Evolutionary conservation across 1,284 basidiomycete species (phyloP).

Genomic region (Vanrija humicola): DNA sequence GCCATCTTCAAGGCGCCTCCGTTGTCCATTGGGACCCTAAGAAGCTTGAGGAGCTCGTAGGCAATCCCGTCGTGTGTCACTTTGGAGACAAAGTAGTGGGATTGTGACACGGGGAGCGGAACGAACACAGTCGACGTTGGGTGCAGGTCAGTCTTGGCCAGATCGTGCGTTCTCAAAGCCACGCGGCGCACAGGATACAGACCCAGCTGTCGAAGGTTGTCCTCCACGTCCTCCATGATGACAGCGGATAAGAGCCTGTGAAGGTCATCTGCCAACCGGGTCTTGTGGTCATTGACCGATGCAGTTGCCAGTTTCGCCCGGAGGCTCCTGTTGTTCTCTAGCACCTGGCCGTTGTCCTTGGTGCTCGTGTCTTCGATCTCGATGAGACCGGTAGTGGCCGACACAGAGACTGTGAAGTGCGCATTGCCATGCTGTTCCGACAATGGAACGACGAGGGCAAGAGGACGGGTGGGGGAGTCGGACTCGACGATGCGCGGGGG

Average conservation of each 20-base stretch:
- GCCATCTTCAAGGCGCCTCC: slow-evolving; percentile 31
- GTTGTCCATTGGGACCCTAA: slow-evolving; percentile 30
- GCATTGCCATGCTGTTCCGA: slow-evolving; percentile 20
- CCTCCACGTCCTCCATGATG: slow-evolving; percentile 40
- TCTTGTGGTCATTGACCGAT: slow-evolving; percentile 33
- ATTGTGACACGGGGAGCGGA: slow-evolving; percentile 31
- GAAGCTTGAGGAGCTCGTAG: slow-evolving; percentile 39
- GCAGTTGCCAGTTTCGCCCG: slow-evolving; percentile 27
- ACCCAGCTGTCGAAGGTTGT: slow-evolving; percentile 38
- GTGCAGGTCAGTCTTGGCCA: slow-evolving; percentile 38
- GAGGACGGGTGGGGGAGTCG: slow-evolving; percentile 19
- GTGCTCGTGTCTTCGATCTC: slow-evolving; percentile 42
- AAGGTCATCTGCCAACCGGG: slow-evolving; percentile 34
- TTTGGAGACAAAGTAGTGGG: slow-evolving; percentile 39
- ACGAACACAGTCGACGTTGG: slow-evolving; percentile 39
- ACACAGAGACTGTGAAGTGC: slow-evolving; percentile 29
- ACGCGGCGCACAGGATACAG: slow-evolving; percentile 34
- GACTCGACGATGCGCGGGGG: slow-evolving; percentile 27
- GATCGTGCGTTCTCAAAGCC: slow-evolving; percentile 34
- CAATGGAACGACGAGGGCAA: slow-evolving; percentile 35
- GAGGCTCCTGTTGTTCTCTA: slow-evolving; percentile 15
- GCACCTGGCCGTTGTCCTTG: slow-evolving; percentile 15
- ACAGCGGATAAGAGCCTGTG: slow-evolving; percentile 36
- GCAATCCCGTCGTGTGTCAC: slow-evolving; percentile 26
- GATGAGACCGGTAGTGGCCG: slow-evolving; percentile 33